Conservation (phyloP, 371 early-diverging fungal genomes). For the Mucor velutinosus region DNA sequence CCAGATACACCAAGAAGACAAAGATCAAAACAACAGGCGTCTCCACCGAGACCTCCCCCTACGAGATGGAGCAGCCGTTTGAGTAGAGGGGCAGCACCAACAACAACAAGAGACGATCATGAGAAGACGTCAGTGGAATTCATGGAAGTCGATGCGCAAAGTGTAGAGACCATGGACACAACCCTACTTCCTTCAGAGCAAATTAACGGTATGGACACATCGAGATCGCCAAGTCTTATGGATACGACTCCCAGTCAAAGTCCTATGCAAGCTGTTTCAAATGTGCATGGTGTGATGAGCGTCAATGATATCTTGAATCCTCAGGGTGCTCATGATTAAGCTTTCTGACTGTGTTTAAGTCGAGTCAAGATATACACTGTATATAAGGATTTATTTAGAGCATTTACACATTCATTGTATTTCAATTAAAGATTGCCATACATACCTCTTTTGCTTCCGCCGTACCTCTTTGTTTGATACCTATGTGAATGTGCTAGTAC, state of each 20-base stretch:
- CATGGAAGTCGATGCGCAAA: neutral
- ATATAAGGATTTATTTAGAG: no score
- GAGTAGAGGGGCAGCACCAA: neutral
- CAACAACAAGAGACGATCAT: neutral
- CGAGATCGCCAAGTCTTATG: neutral
- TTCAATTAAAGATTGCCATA: no score
- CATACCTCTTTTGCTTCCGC: no score
- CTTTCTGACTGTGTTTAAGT: no score
- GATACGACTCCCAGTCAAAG: neutral
- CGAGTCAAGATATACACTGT: no score
- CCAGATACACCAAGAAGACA: neutral
- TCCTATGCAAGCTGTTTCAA: neutral
- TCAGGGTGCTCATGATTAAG: neutral
- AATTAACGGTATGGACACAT: neutral
- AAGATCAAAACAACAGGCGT: neutral
- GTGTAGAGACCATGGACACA: neutral
- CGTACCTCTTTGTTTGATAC: no score
- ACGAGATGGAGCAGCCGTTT: conserved; percentile 24
- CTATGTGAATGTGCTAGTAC: no score
- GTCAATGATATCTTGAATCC: neutral
- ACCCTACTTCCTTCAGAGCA: neutral
- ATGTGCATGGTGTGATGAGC: neutral
- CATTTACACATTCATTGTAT: no score
- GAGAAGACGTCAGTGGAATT: neutral
- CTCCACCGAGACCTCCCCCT: neutral